These are phyloP conservation scores for Rhodocollybia butyracea DNA, from an alignment of 768 basidiomycete species.

Conservation along the genomic window DNA sequence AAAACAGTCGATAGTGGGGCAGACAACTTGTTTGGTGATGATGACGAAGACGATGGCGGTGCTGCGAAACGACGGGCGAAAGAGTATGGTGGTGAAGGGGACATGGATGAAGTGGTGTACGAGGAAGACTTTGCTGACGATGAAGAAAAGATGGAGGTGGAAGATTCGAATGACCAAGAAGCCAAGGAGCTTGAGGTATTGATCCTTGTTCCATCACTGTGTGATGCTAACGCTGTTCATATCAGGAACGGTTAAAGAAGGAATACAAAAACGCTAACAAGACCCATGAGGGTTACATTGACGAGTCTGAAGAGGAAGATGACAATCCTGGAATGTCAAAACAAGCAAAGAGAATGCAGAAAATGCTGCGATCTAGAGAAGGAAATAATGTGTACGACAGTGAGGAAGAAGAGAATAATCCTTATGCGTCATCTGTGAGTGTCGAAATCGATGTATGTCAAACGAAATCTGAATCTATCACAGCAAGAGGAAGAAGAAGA, in stretches of 20 bases:
- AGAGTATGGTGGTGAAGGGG: conserved; percentile 75
- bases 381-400: conserved; percentile 80
- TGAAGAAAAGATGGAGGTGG: conserved; percentile 72
- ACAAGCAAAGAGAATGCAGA: conserved; percentile 80
- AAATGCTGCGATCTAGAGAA: conserved; percentile 80
- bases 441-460: not conserved
- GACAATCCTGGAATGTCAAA: conserved; percentile 56
- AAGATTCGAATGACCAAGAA: conserved; percentile 73
- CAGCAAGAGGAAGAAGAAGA: conserved; percentile 68
- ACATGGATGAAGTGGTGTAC: conserved; percentile 77
- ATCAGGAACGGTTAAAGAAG: conserved; percentile 77
- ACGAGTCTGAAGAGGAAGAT: conserved; percentile 74
- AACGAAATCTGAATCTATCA: conserved; percentile 6
- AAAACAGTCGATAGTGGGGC: conserved; percentile 68
- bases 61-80: conserved; percentile 42
- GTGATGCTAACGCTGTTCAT: not conserved
- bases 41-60: conserved; percentile 50
- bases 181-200: conserved; percentile 75
- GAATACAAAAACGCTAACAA: conserved; percentile 81
- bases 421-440: conserved; percentile 75
- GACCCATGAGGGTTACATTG: conserved; percentile 62
- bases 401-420: conserved; percentile 82
- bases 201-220: not conserved
- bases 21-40: conserved; percentile 62
- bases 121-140: conserved; percentile 88